A percentile compares a stretch with the other conserved stretches of the same genome.
Evolutionary conservation across 306 rosid species (phyloP).

Genomic region (Malus orientalis): DNA sequence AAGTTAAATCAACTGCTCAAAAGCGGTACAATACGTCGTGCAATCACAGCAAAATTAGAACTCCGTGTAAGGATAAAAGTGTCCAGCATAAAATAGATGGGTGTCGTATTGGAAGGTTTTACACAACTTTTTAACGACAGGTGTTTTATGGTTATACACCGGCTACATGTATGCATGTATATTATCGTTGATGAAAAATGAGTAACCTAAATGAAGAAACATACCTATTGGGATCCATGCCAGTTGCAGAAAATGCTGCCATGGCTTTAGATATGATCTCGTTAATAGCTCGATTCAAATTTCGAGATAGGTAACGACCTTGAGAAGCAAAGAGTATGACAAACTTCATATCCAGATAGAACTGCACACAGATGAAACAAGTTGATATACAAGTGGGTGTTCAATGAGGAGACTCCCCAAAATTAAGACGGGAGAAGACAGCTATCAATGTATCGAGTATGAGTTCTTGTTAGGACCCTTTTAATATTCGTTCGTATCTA

Average conservation of each 20-base stretch:
- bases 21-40: too few relatives aligned
- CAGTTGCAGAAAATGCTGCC: conserved; percentile 81
- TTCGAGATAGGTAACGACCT: conserved; percentile 83
- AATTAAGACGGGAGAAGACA: neutral
- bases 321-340: conserved; percentile 88
- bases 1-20: neutral
- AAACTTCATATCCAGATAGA: conserved; percentile 98
- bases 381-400: neutral
- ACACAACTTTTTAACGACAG: too few relatives aligned
- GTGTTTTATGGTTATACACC: too few relatives aligned
- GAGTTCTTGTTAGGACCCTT: neutral
- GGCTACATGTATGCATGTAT: neutral
- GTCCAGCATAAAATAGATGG: too few relatives aligned
- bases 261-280: conserved; percentile 93
- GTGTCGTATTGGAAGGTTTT: too few relatives aligned
- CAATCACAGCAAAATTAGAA: too few relatives aligned
- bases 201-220: neutral
- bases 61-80: too few relatives aligned
- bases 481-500: neutral
- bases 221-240: conserved; percentile 86
- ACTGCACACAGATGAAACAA: conserved; percentile 49
- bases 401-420: neutral
- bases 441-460: neutral
- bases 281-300: conserved; percentile 67
- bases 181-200: neutral